A percentile compares a stretch with the other conserved stretches of the same genome.
These are phyloP conservation scores for Phytophthora agathidicida DNA, from an alignment of 352 stramenopile genomes.

Conservation along the genomic window DNA sequence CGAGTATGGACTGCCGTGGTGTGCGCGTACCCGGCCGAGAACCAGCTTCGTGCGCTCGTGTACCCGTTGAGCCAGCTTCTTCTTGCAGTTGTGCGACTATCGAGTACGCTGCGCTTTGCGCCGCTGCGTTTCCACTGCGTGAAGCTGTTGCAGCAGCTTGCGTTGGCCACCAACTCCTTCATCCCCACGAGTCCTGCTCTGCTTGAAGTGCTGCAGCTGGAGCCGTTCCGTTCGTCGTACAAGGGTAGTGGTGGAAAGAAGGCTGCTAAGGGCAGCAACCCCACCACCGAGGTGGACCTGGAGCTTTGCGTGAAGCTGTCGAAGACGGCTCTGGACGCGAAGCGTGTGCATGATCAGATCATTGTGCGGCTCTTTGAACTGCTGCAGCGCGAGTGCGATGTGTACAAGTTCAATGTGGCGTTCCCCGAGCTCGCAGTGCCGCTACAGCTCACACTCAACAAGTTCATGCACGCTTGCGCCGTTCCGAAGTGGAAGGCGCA, in stretches of 20 bases:
- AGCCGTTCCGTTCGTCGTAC: constrained; percentile 90
- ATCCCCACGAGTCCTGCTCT: constrained; percentile 95
- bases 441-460: constrained; percentile 87
- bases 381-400: constrained; percentile 94
- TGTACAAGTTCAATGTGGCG: constrained; percentile 96
- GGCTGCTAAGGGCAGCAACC: constrained; percentile 29
- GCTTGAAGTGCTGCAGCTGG: constrained; percentile 94
- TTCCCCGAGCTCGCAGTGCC: constrained; percentile 95
- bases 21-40: constrained; percentile 83
- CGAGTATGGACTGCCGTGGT: constrained; percentile 97
- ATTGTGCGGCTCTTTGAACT: constrained; percentile 94
- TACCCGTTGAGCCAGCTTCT: constrained; percentile 95
- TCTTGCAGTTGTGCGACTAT: constrained; percentile 77
- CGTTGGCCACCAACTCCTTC: constrained; percentile 94
- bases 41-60: constrained; percentile 92
- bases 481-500: constrained; percentile 85
- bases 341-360: constrained; percentile 90
- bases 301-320: constrained; percentile 91
- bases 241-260: constrained; percentile 56
- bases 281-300: constrained; percentile 65
- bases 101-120: constrained; percentile 81
- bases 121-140: constrained; percentile 97
- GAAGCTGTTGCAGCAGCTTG: constrained; percentile 96
- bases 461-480: constrained; percentile 86
- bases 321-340: constrained; percentile 89